Evolutionary conservation across 2,329 filamentous ascomycete species (phyloP), one percentile per base, ranked within the genome.

Genomic region (Clarireedia monteithiana): DNA sequence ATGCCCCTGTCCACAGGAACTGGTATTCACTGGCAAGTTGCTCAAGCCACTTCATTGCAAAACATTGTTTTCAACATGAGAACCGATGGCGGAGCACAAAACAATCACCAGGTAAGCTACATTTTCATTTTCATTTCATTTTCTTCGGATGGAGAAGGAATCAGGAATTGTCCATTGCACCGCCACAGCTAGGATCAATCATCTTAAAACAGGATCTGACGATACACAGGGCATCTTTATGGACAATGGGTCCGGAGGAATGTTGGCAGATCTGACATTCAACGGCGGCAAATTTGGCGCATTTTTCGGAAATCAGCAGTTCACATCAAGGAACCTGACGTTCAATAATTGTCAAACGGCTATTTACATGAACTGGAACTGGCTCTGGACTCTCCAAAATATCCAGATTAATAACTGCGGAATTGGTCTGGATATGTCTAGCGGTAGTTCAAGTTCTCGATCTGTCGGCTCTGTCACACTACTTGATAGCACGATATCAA

Each of bases 291-390:
- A 81, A 62, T 84, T 85, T 62, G 89, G 90, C 54, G 84, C 85
- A 63, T 92, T 89, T 73, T 75, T 92, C 26, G 90, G 90, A 50
- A 91, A 85, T 72, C 90, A 95, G 73, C 90, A 95, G 72, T 94
- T 92, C 72, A 92, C 89, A 40, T 86, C 84, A 27, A 85, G 89
- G 63, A 94, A 95, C 72, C 68, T 94, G 69, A 86, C 80, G 38
- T 95, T 95, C 78, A 89, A 88, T 69, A 79, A 81, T 70, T 91
- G 88, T 75, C 80, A 89, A 67, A 95, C 89, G 2, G 90, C 88
- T 59, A 83, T 95, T 61, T 89, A 82, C 73, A 87, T 94, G 84
- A 91, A 91, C 76, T 95, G 90, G 90, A 89, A 92, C 74, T 95
- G 90, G 90, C 77, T 84, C 17, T 95, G 88, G 86, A 83, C 85